phyloP scores from a whole-genome alignment of 1,284 basidiomycete species.

The Ceratobasidium theobromae region DNA sequence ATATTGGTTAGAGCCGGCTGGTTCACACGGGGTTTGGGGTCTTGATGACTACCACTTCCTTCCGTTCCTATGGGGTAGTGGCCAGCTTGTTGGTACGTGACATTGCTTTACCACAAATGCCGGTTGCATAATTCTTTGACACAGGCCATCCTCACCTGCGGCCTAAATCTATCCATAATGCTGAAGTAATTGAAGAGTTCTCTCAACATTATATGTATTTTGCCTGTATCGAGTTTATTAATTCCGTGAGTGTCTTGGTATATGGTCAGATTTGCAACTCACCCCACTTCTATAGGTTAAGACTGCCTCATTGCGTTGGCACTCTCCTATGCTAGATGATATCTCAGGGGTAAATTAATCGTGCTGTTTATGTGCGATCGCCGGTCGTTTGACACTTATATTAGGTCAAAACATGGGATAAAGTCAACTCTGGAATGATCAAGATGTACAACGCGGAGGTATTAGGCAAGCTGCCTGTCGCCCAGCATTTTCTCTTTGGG shows the following conservation, averaged over 20 bases:
- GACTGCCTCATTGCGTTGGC: constrained; percentile 94
- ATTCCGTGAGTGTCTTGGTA: constrained; percentile 77
- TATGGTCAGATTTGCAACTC: background rate
- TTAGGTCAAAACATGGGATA: constrained; percentile 93
- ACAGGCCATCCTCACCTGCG: constrained; percentile 85
- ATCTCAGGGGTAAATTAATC: constrained; percentile 75
- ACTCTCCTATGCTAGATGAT: constrained; percentile 98
- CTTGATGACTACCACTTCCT: constrained; percentile 98
- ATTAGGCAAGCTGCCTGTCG: constrained; percentile 90
- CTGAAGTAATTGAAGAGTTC: constrained; percentile 92
- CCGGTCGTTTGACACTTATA: background rate
- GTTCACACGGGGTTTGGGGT: constrained; percentile 98
- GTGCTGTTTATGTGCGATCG: background rate
- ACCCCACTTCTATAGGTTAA: constrained; percentile 67
- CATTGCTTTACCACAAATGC: background rate
- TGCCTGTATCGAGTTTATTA: constrained; percentile 95
- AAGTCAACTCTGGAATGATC: constrained; percentile 96
- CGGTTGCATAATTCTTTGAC: background rate
- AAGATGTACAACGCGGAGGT: constrained; percentile 99
- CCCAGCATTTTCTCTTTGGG: constrained; percentile 96
- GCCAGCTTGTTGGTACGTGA: constrained; percentile 69
- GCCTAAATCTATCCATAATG: constrained; percentile 91
- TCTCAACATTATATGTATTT: constrained; percentile 95
- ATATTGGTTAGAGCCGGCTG: constrained; percentile 98
- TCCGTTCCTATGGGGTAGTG: constrained; percentile 89